phyloP scores from a whole-genome alignment of 129 eudicot species.

The Smallanthus sonchifolius region DNA sequence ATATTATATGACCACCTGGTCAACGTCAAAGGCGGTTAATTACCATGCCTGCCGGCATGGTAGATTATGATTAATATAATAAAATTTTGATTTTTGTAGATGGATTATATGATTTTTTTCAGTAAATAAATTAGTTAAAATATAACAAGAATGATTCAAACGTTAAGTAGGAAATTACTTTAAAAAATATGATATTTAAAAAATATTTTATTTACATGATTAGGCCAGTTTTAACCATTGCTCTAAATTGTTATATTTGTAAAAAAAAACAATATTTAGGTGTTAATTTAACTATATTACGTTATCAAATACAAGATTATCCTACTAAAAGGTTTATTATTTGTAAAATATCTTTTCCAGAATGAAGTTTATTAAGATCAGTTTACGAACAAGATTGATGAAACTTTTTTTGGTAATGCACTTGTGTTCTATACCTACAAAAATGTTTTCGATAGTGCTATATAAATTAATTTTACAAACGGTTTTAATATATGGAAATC shows the following conservation, averaged over 20 bases:
- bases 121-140: not conserved
- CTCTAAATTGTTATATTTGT: constrained; percentile 5
- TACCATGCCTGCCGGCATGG: constrained; percentile 14
- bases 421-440: no score
- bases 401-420: no score
- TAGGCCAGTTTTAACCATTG: constrained; percentile 15
- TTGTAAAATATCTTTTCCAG: no score
- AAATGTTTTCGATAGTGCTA: no score
- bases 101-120: not conserved
- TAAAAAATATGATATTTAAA: not conserved
- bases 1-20: constrained; percentile 20
- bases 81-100: not conserved
- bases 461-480: no score
- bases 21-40: constrained; percentile 5
- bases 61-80: not conserved
- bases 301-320: no score
- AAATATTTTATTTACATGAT: not conserved
- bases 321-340: no score
- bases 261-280: not conserved
- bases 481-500: no score
- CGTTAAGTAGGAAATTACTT: not conserved
- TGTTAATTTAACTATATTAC: no score
- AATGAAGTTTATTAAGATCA: no score
- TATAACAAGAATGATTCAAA: not conserved
- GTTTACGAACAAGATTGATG: no score